Base-by-base conservation (phyloP, 768 basidiomycete species). In the Naganishia onofrii region DNA sequence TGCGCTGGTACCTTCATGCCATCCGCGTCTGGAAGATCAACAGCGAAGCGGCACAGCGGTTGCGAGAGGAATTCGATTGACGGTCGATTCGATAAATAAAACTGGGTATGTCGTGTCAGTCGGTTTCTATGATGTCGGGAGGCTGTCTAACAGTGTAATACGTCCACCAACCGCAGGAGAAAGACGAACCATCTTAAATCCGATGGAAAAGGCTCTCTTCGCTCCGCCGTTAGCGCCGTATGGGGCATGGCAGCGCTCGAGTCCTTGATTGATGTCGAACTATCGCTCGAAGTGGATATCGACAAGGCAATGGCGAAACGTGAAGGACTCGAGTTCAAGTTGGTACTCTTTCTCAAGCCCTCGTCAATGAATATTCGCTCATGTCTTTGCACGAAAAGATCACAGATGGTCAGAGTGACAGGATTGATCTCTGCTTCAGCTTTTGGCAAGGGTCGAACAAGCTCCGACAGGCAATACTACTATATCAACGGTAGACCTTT, bases 401-500 rank as follows among this genome's bases (percentile, higher is more conserved):
- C 65, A 0, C 75, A 79, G 31, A 58, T 3, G 13, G 85, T 94
- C 34, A 80, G 79, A 13, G 86, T 95, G 0, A 84, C 84, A 38
- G 95, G 95, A 0, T 82, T 96, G 0, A 86, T 95, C 28, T 97
- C 95, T 0, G 90, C 89, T 71, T 93, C 96, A 71, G 75, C 85
- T 0, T 82, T 88, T 17, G 89, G 89, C 0, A 86, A 86, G 71
- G 94, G 93, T 7, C 83, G 95, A 46, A 85, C 87, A 1, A 87
- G 88, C 5, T 85, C 87, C 0, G 96, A 97, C 76, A 83, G 94
- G 1, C 96, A 98, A 74, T 97, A 91, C 80, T 90, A 91, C 81
- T 99, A 88, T 74, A 84, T 98, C 74, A 98, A 99, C 74, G 90
- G 92, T 0, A 84, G 96, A 21, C 96, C 96, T 0, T 94, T 91